Evolutionary conservation across 345 rosid species (phyloP).

Genomic region (Rhizophora apiculata): DNA sequence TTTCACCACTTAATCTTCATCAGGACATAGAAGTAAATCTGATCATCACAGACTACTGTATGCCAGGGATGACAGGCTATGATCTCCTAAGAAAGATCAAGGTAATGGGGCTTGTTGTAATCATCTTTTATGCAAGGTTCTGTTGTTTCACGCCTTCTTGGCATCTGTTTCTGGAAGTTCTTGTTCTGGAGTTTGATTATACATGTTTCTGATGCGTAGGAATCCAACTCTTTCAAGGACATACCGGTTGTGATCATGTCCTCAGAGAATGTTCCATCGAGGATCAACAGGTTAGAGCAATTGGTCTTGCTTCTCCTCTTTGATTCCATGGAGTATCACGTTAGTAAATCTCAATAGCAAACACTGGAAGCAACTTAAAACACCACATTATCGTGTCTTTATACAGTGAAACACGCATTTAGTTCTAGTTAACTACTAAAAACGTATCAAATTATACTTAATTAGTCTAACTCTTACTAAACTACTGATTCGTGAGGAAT

Average conservation of each 20-base stretch:
- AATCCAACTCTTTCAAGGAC: slow-evolving; percentile 61
- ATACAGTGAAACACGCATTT: too few species aligned
- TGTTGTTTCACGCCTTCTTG: background rate
- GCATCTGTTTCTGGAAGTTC: background rate
- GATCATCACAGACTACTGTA: slow-evolving; percentile 90
- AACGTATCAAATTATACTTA: too few species aligned
- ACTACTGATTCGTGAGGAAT: background rate
- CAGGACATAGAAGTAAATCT: slow-evolving; percentile 55
- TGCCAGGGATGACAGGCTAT: slow-evolving; percentile 98
- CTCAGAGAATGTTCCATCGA: slow-evolving; percentile 80
- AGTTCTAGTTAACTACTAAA: too few species aligned
- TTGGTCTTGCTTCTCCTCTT: too few species aligned
- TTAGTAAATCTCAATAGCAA: too few species aligned
- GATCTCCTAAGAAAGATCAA: slow-evolving; percentile 83
- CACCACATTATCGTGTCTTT: too few species aligned
- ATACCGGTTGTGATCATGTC: slow-evolving; percentile 94
- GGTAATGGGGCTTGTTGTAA: slow-evolving; percentile 32
- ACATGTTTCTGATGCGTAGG: slow-evolving; percentile 31
- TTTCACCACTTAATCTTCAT: slow-evolving; percentile 29
- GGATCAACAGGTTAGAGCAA: slow-evolving; percentile 55
- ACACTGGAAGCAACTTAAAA: background rate
- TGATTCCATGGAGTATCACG: too few species aligned
- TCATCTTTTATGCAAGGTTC: background rate
- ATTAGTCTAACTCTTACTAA: background rate
- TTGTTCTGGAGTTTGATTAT: background rate